A percentile compares a stretch with the other conserved stretches of the same genome.
Conservation (phyloP, 106 monocot genomes). For the Phalaenopsis aphrodite region DNA sequence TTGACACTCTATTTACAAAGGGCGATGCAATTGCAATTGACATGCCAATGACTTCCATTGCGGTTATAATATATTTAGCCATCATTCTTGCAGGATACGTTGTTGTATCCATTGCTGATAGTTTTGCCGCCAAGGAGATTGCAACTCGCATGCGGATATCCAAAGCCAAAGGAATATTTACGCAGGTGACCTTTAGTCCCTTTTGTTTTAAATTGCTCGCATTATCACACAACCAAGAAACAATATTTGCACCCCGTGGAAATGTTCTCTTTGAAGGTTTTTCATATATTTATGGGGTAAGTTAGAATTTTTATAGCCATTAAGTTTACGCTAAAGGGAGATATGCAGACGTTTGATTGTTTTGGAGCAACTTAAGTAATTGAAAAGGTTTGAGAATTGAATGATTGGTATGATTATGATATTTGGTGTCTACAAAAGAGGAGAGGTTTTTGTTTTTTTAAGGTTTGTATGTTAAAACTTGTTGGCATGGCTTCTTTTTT, state of each 20-base stretch:
- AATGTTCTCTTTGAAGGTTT: no score
- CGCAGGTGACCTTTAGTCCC: slow-evolving; percentile 42
- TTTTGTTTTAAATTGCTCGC: background rate
- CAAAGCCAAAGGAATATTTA: slow-evolving; percentile 88
- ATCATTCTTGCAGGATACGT: slow-evolving; percentile 77
- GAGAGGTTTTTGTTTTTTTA: background rate
- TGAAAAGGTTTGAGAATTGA: background rate
- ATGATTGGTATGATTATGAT: background rate
- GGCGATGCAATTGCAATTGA: slow-evolving; percentile 93
- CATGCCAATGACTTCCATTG: slow-evolving; percentile 93
- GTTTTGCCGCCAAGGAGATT: slow-evolving; percentile 82
- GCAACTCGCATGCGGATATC: slow-evolving; percentile 65
- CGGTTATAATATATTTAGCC: slow-evolving; percentile 88
- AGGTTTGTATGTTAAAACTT: background rate
- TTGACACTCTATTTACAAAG: slow-evolving; percentile 65
- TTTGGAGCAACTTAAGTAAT: no score
- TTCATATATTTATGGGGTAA: no score
- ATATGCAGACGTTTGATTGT: no score
- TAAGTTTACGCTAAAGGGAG: no score
- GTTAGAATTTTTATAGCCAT: no score
- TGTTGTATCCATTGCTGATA: slow-evolving; percentile 97
- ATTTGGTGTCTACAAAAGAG: background rate
- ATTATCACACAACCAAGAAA: background rate
- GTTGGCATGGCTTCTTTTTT: background rate
- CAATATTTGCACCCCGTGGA: background rate